Percentiles rank a stretch among this genome's conserved stretches.
Evolutionary conservation across 371 early-diverging fungal genomes (phyloP).

Genomic region (Actinomortierella ambigua): DNA sequence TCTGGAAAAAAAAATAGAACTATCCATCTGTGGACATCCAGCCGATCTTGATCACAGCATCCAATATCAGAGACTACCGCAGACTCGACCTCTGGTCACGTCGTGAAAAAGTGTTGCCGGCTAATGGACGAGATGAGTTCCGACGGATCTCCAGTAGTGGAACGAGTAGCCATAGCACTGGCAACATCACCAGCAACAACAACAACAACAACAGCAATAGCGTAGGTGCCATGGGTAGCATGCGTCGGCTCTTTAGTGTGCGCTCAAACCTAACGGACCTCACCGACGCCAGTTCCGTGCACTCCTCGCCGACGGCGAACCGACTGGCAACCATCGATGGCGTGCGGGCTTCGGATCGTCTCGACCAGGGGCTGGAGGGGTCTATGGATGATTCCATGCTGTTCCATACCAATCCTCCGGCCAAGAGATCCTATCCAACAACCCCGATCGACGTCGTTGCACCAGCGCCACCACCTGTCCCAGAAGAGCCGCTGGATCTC

Average conservation of each 20-base stretch:
- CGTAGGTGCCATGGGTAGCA: background rate
- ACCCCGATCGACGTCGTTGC: too few species aligned
- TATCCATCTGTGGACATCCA: conserved; percentile 42
- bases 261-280: conserved; percentile 2
- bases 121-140: background rate
- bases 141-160: background rate
- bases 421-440: too few species aligned
- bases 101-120: background rate
- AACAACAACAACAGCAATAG: background rate
- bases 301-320: background rate
- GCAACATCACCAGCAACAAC: background rate
- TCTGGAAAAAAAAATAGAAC: conserved; percentile 24
- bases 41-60: conserved; percentile 25
- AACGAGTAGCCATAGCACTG: background rate
- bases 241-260: background rate
- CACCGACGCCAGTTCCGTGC: background rate
- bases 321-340: conserved; percentile 25
- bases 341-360: conserved; percentile 33
- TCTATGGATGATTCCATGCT: too few species aligned
- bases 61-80: conserved; percentile 23
- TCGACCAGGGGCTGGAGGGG: conserved; percentile 35
- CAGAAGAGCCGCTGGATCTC: too few species aligned
- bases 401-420: too few species aligned
- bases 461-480: too few species aligned
- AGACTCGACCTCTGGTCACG: background rate